Base-by-base conservation (phyloP, 116 monocot species). In the Dioscorea cayenensis region DNA sequence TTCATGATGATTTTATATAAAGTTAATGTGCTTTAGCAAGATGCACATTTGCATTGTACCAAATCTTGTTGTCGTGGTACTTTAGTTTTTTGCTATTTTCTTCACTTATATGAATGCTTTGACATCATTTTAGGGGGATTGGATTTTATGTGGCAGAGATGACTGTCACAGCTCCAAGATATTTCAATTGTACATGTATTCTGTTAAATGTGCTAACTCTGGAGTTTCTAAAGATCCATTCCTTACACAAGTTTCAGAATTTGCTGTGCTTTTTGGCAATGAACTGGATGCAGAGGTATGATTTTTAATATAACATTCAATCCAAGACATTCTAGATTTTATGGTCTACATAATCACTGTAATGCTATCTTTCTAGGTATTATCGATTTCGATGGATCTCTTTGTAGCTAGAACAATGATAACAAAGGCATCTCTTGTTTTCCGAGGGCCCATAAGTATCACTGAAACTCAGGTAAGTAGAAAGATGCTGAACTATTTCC, bases 371-470 rank as follows among this genome's bases (percentile, higher is more conserved):
- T 84, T 76, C 28, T 67, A 96, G 96, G 96, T 96, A 77, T 83
- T 96, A 86, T 96, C 93, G 75, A 92, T 82, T 88, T 82, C 88
- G 64, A 88, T 92, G 84, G 96, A 96, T 88, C 93, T 96, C 69
- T 96, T 96, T 96, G 92, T 96, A 82, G 96, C 93, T 55, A 85
- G 88, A 79, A 96, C 86, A 61, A 90, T 96, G 82, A 72, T 84
- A 82, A 90, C 90, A 81, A 96, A 90, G 75, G 87, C 86, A 77
- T 96, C 96, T 85, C 93, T 96, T 49, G 68, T 83, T 60, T 88
- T 77, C 65, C 85, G 80, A 73, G 92, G 90, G 49, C 79, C 78
- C 60, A 74, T 96, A 69, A 71, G 77, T 68, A 83, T 96, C 28
- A 84, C 78, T 22, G 72, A 71, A 79, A 62, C 63, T 64, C 87